Base-by-base conservation (phyloP, 2,329 filamentous ascomycete genomes). In the Aschersonia sp. region DNA sequence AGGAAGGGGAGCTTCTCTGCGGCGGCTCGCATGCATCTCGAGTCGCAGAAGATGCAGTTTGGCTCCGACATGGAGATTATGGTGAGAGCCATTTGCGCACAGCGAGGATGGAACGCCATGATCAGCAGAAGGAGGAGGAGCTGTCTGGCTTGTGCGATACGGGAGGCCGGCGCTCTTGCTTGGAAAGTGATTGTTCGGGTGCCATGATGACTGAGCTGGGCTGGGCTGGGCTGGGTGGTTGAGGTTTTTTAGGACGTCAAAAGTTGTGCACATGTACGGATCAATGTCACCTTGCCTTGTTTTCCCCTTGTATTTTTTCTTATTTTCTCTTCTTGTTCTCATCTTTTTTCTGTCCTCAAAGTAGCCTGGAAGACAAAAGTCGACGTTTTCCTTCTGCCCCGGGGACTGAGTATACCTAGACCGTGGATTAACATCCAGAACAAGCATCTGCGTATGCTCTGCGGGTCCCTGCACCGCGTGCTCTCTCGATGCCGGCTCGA, bases 31-130 rank as follows among this genome's bases (percentile, higher is more conserved):
- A 78, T 78, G 73, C 72, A 73, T 54, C 68, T 75, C 40, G 74
- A 76, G 58, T 75, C 74, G 4, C 64, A 74, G 30, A 67, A 72
- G 50, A 67, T 79, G 30, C 75, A 79, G 40, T 77, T 76, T 48
- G 76, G 76, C 1, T 81, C 77, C 10, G 79, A 82, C 55, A 68
- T 84, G 58, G 83, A 87, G 62, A 72, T 88, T 7, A 64, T 89
- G 46, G 81, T 81, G 1, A 70, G 85, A 45, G 83, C 84, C 2
- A 71, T 86, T 54, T 89, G 85, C 59, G 81, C 84, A 1, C 79
- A 85, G 57, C 78, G 75, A 54, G 85, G 85, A 2, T 81, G 81
- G 71, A 83, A 87, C 59, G 84, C 85, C 29, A 60, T 89, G 14
- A 71, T 89, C 52, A 85, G 81, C 51, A 71, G 82, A 46, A 69